phyloP scores from a whole-genome alignment of 1,139 yeast genomes.

The Geotrichum restrictum region DNA sequence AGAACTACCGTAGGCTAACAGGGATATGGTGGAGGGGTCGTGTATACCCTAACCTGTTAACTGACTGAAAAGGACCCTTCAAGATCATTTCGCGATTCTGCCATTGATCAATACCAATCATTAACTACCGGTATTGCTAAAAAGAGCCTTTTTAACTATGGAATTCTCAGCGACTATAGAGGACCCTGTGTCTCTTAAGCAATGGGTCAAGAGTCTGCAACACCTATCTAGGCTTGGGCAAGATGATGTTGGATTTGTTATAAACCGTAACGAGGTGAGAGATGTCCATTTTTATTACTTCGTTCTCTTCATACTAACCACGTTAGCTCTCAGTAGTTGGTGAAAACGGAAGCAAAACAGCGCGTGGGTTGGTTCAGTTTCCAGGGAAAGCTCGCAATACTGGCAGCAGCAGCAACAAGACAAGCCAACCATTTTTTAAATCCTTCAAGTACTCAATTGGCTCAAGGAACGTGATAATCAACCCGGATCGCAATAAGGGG shows the following conservation, averaged over 20 bases:
- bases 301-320: no score
- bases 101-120: no score
- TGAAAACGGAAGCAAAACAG: slow-evolving; percentile 8
- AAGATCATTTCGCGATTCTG: no score
- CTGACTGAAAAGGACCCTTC: no score
- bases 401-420: neutral
- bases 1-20: no score
- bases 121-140: no score
- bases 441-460: slow-evolving; percentile 10
- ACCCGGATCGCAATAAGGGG: slow-evolving; percentile 1
- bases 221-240: slow-evolving; percentile 6
- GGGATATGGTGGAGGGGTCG: no score
- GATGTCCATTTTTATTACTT: neutral
- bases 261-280: slow-evolving; percentile 4
- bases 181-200: slow-evolving; percentile 9
- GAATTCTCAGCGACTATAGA: slow-evolving; percentile 17
- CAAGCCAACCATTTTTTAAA: slow-evolving; percentile 4
- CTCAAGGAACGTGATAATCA: slow-evolving; percentile 1
- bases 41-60: no score
- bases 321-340: slow-evolving; percentile 10
- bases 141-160: no score
- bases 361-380: slow-evolving; percentile 9
- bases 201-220: slow-evolving; percentile 14
- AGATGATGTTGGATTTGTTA: slow-evolving; percentile 13
- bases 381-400: neutral